Conservation (phyloP, 2,329 filamentous ascomycete species). For the Sclerotinia spermophila region DNA sequence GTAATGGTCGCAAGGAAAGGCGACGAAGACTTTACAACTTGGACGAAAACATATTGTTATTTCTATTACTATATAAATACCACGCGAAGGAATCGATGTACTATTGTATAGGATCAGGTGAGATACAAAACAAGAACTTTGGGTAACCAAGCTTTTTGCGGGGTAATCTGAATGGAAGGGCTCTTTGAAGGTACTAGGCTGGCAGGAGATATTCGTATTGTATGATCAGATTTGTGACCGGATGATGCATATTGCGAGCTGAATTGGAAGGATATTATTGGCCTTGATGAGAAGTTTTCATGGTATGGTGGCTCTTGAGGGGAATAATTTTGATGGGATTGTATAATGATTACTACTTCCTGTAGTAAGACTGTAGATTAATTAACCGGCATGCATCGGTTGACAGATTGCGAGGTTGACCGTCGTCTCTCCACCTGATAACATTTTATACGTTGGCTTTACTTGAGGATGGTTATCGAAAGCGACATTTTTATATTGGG, state of each 20-base stretch:
- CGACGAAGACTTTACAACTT: background rate
- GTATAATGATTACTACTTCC: background rate
- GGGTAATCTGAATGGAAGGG: slow-evolving; percentile 1
- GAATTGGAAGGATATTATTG: background rate
- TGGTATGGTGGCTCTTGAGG: slow-evolving; percentile 2
- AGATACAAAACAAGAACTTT: slow-evolving; percentile 6
- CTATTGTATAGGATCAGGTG: slow-evolving; percentile 11
- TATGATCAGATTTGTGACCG: background rate
- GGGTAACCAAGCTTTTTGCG: slow-evolving; percentile 8
- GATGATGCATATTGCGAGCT: background rate
- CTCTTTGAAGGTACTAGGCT: background rate
- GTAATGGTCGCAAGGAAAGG: background rate
- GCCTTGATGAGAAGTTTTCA: background rate
- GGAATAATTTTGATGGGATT: background rate
- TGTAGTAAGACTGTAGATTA: background rate
- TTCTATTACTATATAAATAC: slow-evolving; percentile 17
- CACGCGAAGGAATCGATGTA: background rate
- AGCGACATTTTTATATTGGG: background rate
- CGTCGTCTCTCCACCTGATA: background rate
- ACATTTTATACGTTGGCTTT: background rate
- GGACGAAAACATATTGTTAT: background rate
- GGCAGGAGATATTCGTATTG: background rate
- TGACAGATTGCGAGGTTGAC: background rate
- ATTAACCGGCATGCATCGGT: background rate
- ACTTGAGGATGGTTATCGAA: background rate